Evolutionary conservation across 176 grass and related monocot species (phyloP).

Genomic region (Ensete glaucum): DNA sequence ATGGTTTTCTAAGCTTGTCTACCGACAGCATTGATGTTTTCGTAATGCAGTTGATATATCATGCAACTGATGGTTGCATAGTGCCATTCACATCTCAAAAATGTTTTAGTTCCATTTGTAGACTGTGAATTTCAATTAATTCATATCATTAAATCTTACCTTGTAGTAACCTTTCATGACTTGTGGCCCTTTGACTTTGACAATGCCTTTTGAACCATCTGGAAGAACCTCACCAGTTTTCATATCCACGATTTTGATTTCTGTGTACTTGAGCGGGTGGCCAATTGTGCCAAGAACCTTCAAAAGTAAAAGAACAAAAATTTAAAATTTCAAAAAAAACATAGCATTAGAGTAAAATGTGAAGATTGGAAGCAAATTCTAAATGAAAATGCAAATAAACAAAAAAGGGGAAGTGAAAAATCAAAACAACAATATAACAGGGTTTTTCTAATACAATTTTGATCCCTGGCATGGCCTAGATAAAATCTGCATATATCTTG

Average conservation of each 20-base stretch:
- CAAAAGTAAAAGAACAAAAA: constrained; percentile 22
- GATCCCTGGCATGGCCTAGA: not conserved
- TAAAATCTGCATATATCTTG: not conserved
- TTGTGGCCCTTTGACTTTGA: constrained; percentile 79
- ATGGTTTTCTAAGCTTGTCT: not conserved
- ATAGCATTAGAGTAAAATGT: not conserved
- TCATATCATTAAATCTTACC: constrained; percentile 32
- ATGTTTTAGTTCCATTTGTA: not conserved
- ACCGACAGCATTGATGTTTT: not conserved
- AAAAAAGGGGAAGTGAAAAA: not conserved
- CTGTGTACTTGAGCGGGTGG: constrained; percentile 59
- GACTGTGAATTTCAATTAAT: not conserved
- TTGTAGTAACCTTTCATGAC: constrained; percentile 99
- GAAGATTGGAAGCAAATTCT: not conserved
- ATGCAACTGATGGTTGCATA: not conserved
- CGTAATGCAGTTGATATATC: not conserved
- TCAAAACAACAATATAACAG: not conserved
- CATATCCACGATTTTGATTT: constrained; percentile 70
- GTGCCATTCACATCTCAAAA: not conserved
- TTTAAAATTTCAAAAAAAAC: constrained; percentile 2
- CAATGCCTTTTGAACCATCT: constrained; percentile 83
- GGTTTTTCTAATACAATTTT: not conserved
- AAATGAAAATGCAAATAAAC: not conserved
- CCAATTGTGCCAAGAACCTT: constrained; percentile 96
- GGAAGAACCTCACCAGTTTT: constrained; percentile 50